Evolutionary conservation across 2,329 filamentous ascomycete genomes (phyloP), one percentile per base, ranked within the genome.

Genomic region (Claviceps pazoutovae): DNA sequence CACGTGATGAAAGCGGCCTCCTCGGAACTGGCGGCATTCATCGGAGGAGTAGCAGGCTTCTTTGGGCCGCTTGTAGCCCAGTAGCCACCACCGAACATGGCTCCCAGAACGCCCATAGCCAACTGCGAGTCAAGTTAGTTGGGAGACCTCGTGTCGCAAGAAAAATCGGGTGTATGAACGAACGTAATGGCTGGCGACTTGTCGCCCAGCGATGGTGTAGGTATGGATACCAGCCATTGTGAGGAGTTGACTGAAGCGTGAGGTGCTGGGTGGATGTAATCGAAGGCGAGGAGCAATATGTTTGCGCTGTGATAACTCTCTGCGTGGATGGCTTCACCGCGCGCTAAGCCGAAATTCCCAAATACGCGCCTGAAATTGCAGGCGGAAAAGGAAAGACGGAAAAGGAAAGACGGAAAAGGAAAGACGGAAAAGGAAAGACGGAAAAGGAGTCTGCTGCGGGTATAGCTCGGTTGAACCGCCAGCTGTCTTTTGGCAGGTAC

Each of bases 1-100:
- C 67, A 81, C 78, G 80, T 79, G 72, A 82, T 80, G 68, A 82
- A 82, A 64, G 80, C 76, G 66, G 74, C 76, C 71, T 82, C 78
- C 63, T 80, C 78, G 61, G 76, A 71, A 69, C 72, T 79, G 50
- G 75, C 74, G 54, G 78, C 78, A 66, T 81, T 80, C 71, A 82
- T 78, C 49, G 78, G 78, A 56, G 78, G 78, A 48, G 74, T 65
- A 44, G 69, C 62, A 54, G 70, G 66, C 57, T 68, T 68, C 57
- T 71, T 71, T 63, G 71, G 65, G 55, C 77, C 73, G 48, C 68
- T 65, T 52, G 68, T 54, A 51, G 69, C 67, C 41, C 69, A 60
- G 64, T 73, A 74, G 63, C 63, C 61, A 55, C 73, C 75, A 58
- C 70, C 71, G 61, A 77, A 76, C 48, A 81, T 59, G 54, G 70